These are phyloP conservation scores for Dimocarpus longan DNA, from an alignment of 345 rosid species.

Conservation along the genomic window DNA sequence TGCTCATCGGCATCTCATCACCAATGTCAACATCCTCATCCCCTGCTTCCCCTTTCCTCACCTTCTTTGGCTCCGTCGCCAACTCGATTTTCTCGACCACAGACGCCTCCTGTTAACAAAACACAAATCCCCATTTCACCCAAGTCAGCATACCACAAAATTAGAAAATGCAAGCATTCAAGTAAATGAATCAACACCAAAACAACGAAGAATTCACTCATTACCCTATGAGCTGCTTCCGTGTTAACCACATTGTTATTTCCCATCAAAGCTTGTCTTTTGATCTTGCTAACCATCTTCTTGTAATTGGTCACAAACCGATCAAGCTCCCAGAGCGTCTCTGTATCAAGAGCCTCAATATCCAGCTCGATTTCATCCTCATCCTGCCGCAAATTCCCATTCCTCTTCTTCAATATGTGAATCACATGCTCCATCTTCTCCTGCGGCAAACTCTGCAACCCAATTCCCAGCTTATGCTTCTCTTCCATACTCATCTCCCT, in stretches of 20 bases:
- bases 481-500: slow-evolving; percentile 75
- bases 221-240: slow-evolving; percentile 40
- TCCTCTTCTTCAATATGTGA: slow-evolving; percentile 75
- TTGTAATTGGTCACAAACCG: slow-evolving; percentile 78
- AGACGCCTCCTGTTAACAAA: slow-evolving; percentile 31
- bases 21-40: slow-evolving; percentile 92
- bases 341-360: slow-evolving; percentile 73
- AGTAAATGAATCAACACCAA: not conserved
- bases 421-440: slow-evolving; percentile 87
- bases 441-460: slow-evolving; percentile 74
- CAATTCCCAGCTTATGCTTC: slow-evolving; percentile 66
- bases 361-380: slow-evolving; percentile 88
- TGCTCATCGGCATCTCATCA: slow-evolving; percentile 77
- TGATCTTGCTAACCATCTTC: slow-evolving; percentile 78
- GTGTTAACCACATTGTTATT: slow-evolving; percentile 31
- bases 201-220: not conserved
- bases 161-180: not conserved
- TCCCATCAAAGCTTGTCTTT: slow-evolving; percentile 63
- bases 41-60: slow-evolving; percentile 70
- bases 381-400: slow-evolving; percentile 65
- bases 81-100: slow-evolving; percentile 44
- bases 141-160: slow-evolving; percentile 3
- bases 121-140: not conserved
- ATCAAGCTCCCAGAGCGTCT: slow-evolving; percentile 85
- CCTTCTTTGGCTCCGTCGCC: slow-evolving; percentile 52